phyloP scores from a whole-genome alignment of 164 flowering plant species.

The Nymphaea thermarum region DNA sequence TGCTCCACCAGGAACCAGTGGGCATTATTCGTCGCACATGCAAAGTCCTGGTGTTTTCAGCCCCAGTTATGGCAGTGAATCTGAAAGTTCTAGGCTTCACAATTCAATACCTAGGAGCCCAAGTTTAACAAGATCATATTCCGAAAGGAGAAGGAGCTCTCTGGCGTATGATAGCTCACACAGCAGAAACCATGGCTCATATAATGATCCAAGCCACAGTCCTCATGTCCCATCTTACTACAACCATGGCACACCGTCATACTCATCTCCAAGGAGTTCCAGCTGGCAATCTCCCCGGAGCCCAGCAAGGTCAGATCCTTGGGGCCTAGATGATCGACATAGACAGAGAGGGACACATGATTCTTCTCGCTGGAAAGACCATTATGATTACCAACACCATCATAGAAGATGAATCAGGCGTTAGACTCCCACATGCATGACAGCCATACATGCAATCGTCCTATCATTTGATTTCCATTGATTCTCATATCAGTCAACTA shows the following conservation, averaged over 20 bases:
- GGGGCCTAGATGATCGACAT: conserved; percentile 4
- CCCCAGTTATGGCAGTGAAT: conserved; percentile 13
- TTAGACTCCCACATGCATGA: background rate
- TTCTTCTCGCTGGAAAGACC: conserved; percentile 13
- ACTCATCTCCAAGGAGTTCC: conserved; percentile 13
- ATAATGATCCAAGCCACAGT: conserved; percentile 8
- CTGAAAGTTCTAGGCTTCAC: conserved; percentile 24
- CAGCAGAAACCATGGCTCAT: conserved; percentile 6
- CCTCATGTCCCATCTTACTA: conserved; percentile 6
- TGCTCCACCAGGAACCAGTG: conserved; percentile 40
- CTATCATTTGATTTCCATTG: background rate
- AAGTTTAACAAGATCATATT: conserved; percentile 25
- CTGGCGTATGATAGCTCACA: conserved; percentile 14
- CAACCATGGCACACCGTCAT: conserved; percentile 6
- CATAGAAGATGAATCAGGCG: conserved; percentile 10
- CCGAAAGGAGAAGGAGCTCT: conserved; percentile 49
- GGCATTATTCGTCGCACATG: background rate
- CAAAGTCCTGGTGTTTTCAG: conserved; percentile 27
- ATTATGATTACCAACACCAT: conserved; percentile 12
- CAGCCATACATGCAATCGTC: background rate
- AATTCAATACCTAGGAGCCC: conserved; percentile 29
- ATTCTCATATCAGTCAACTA: background rate
- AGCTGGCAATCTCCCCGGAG: conserved; percentile 8
- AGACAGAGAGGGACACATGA: conserved; percentile 3
- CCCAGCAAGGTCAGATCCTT: conserved; percentile 11